Conservation (phyloP, 2,329 filamentous ascomycete genomes). For the Fusarium pseudonygamai region DNA sequence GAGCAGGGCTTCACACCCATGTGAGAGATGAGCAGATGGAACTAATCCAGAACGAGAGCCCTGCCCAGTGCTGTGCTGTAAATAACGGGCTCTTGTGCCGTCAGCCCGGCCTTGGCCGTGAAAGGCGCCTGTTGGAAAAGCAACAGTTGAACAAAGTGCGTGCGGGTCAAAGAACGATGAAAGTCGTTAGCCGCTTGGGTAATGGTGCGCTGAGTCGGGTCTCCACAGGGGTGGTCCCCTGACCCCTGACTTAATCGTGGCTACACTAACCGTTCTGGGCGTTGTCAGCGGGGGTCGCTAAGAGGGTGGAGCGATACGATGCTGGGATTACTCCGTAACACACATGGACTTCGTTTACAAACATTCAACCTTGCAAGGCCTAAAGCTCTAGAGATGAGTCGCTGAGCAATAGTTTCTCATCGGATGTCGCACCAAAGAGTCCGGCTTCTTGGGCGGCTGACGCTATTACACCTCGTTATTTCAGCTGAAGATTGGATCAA, state of each 20-base stretch:
- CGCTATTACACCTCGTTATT: not conserved
- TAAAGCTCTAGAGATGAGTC: not conserved
- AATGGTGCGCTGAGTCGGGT: not conserved
- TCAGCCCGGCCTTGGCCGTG: constrained; percentile 23
- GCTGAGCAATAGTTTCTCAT: not conserved
- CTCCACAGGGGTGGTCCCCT: not conserved
- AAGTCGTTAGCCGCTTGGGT: constrained; percentile 20
- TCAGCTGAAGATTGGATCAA: constrained; percentile 4
- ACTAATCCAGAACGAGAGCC: constrained; percentile 9
- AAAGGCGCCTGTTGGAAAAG: constrained; percentile 1
- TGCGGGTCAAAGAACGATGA: constrained; percentile 13
- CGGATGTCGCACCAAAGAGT: constrained; percentile 26
- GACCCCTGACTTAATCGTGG: constrained; percentile 22
- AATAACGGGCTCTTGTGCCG: constrained; percentile 18
- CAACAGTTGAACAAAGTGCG: constrained; percentile 12
- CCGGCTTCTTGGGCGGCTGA: not conserved
- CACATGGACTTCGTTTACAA: not conserved
- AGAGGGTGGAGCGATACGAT: constrained; percentile 16
- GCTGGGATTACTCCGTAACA: constrained; percentile 19
- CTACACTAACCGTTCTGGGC: not conserved
- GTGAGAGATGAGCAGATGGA: constrained; percentile 9
- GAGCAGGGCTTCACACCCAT: constrained; percentile 7
- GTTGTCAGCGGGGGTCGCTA: constrained; percentile 10
- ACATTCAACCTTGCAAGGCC: not conserved
- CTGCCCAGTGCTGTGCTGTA: constrained; percentile 6